Evolutionary conservation across 2,329 filamentous ascomycete species (phyloP).

Genomic region (Aspergillus sp.): DNA sequence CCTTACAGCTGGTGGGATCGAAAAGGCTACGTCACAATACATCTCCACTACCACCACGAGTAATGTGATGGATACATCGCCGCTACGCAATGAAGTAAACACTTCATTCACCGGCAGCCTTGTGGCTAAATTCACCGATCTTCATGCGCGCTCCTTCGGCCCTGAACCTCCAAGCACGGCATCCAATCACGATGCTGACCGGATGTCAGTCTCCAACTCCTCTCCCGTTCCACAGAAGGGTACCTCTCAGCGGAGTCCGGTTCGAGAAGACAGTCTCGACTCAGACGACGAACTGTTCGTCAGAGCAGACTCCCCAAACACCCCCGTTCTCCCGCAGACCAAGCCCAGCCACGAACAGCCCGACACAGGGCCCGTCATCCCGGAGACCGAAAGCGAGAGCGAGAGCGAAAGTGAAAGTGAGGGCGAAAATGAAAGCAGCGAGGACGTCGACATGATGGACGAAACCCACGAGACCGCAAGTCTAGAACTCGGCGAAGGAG

Average conservation of each 20-base stretch:
- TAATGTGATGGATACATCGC: neutral
- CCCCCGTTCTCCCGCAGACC: neutral
- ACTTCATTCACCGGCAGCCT: slow-evolving; percentile 27
- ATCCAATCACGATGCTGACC: slow-evolving; percentile 13
- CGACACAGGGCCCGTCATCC: neutral
- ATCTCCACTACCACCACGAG: slow-evolving; percentile 4
- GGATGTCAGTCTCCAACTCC: slow-evolving; percentile 6
- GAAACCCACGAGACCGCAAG: slow-evolving; percentile 34
- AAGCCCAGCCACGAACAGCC: neutral
- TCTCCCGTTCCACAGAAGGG: slow-evolving; percentile 3
- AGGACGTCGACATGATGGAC: slow-evolving; percentile 12
- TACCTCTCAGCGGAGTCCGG: neutral
- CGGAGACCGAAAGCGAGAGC: slow-evolving; percentile 2
- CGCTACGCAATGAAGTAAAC: slow-evolving; percentile 1
- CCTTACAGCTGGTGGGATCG: slow-evolving; percentile 31
- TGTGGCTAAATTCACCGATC: slow-evolving; percentile 20
- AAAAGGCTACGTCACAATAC: slow-evolving; percentile 26
- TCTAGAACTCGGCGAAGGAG: slow-evolving; percentile 32
- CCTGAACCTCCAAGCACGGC: slow-evolving; percentile 6
- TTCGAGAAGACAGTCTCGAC: neutral
- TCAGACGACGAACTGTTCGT: neutral
- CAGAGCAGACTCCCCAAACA: neutral
- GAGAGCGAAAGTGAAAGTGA: neutral
- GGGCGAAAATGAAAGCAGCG: neutral
- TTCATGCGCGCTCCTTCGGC: slow-evolving; percentile 22